Percentiles rank a stretch among this genome's conserved stretches.
Evolutionary conservation across 2,329 filamentous ascomycete genomes (phyloP).

Genomic region (Colletotrichum coccodes): DNA sequence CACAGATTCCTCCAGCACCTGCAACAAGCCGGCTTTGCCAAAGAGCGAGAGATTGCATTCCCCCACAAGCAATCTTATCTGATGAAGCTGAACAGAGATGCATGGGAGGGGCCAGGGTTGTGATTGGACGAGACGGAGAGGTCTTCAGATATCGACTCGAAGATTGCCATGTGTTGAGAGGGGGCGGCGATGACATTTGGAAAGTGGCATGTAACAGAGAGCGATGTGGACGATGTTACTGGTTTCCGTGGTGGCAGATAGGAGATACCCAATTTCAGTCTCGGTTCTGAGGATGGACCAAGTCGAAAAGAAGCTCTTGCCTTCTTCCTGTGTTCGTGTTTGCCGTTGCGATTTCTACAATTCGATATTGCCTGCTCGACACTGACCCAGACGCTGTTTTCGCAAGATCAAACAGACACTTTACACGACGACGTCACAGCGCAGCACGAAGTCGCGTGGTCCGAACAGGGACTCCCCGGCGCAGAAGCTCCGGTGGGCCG

Average conservation of each 20-base stretch:
- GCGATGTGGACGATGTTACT: not conserved
- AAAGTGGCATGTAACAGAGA: not conserved
- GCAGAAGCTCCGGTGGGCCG: not conserved
- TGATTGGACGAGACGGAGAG: slow-evolving; percentile 42
- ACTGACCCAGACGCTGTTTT: not conserved
- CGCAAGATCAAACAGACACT: not conserved
- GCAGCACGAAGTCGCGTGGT: slow-evolving; percentile 17
- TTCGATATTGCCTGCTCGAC: not conserved
- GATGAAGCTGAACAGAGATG: slow-evolving; percentile 82
- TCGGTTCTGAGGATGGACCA: not conserved
- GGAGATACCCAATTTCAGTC: not conserved
- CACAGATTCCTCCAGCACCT: slow-evolving; percentile 66
- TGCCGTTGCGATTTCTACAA: not conserved
- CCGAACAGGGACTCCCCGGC: not conserved
- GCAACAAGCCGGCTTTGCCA: slow-evolving; percentile 80
- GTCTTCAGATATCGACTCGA: not conserved
- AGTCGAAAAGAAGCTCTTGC: not conserved
- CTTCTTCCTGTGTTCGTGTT: not conserved
- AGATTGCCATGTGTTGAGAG: no score
- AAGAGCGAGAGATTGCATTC: slow-evolving; percentile 86
- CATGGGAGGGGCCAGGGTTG: slow-evolving; percentile 77
- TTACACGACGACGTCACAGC: slow-evolving; percentile 23
- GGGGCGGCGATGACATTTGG: not conserved
- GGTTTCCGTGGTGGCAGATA: not conserved
- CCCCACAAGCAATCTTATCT: slow-evolving; percentile 93